Evolutionary conservation across 768 basidiomycete species (phyloP), one percentile per base, ranked within the genome.

Genomic region (Leccinum subtestaceum): DNA sequence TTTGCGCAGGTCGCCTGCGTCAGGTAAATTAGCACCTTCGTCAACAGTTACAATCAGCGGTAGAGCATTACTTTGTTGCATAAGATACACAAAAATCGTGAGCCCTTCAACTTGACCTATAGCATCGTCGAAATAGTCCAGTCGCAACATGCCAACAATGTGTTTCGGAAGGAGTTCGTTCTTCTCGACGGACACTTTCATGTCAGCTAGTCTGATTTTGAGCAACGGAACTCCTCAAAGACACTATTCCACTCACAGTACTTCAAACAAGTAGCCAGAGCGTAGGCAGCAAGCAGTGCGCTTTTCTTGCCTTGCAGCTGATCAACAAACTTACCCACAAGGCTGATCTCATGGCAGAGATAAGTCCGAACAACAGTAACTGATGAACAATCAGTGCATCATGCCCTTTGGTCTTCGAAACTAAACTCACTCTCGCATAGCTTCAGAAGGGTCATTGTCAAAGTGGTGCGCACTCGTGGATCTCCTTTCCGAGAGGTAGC

Each of bases 101-200:
- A 67, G 70, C 11, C 67, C 67, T 51, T 68, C 67, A 1, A 70
- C 56, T 23, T 6, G 52, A 12, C 67, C 68, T 0, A 70, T 56
- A 11, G 67, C 67, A 31, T 69, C 63, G 5, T 69, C 65, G 17
- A 69, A 70, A 50, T 56, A 70, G 54, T 69, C 63, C 6, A 57
- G 32, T 17, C 58, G 58, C n/a, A 65, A 49, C 68, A 69, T 69
- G 17, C 48, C 50, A 11, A 67, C 23, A 2, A 69, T 67, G 11
- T 60, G n/a, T 27, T 48, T 48, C 8, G 48, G 25, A 49, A 65
- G 46, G 12, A 29, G 46, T 5, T 43, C 23, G 8, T 58, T 55
- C 1, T 51, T 9, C 43, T 50, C 53, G 31, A 69, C 31, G 4
- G 43, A 21, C 9, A 59, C 40, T 17, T 50, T 47, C 63, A 69